phyloP scores from a whole-genome alignment of 345 rosid genomes.

The Salix exigua region DNA sequence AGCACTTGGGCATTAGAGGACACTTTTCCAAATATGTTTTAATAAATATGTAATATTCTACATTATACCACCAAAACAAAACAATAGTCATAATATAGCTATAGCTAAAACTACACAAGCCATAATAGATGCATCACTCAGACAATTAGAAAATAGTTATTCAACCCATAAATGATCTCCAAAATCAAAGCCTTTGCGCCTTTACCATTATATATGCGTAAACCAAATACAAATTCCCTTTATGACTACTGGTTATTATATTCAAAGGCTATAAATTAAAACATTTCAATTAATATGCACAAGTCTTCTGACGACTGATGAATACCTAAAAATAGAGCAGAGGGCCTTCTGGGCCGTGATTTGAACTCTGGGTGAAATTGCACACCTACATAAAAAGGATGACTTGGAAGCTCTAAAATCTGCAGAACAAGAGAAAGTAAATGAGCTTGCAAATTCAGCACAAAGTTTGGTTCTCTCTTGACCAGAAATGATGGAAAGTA shows the following conservation, averaged over 20 bases:
- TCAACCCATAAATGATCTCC: neutral
- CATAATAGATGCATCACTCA: no score
- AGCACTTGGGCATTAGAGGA: neutral
- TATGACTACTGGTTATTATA: neutral
- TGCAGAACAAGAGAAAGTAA: constrained; percentile 8
- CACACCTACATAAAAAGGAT: constrained; percentile 28
- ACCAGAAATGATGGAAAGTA: neutral
- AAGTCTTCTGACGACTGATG: neutral
- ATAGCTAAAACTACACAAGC: neutral
- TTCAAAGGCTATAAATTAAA: neutral
- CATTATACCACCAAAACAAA: neutral
- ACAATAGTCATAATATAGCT: neutral
- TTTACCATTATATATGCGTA: neutral
- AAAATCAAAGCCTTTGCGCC: neutral
- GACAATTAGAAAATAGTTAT: neutral
- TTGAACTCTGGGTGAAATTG: constrained; percentile 38
- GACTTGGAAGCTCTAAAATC: constrained; percentile 33
- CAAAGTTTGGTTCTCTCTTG: neutral
- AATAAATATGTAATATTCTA: neutral
- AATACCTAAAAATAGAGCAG: constrained; percentile 31
- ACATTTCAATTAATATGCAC: neutral
- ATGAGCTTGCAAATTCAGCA: constrained; percentile 3
- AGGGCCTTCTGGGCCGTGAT: constrained; percentile 33
- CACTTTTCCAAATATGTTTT: neutral
- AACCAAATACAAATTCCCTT: neutral